These are phyloP conservation scores for Calamus simplicifolius DNA, from an alignment of 176 grass and related monocot species.

Conservation along the genomic window DNA sequence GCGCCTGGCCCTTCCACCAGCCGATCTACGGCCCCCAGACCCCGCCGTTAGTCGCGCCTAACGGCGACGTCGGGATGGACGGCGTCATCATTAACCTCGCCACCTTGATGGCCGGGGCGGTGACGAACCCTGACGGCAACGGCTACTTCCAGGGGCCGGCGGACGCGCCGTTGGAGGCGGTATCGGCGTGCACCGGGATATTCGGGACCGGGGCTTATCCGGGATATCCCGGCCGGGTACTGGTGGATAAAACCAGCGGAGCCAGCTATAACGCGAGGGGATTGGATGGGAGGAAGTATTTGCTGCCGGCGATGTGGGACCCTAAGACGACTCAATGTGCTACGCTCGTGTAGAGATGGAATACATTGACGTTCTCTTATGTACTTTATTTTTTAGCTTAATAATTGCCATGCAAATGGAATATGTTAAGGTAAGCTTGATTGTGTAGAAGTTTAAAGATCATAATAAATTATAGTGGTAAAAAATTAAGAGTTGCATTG, in stretches of 20 bases:
- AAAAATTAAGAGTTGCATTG: no score
- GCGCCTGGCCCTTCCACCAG: conserved; percentile 60
- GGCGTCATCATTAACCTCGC: conserved; percentile 40
- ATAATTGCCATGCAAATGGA: no score
- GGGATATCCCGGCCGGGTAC: conserved; percentile 31
- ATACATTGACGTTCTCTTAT: background rate
- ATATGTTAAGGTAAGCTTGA: no score
- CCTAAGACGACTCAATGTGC: conserved; percentile 18
- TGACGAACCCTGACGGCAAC: conserved; percentile 44
- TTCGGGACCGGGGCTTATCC: conserved; percentile 48
- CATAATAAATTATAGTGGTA: no score
- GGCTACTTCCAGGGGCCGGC: conserved; percentile 51
- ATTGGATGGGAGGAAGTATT: conserved; percentile 34
- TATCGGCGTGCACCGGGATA: conserved; percentile 37
- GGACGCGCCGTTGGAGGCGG: conserved; percentile 35
- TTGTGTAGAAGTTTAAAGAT: no score
- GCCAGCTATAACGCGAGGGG: conserved; percentile 50
- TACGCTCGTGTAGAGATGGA: conserved; percentile 26
- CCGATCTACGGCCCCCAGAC: conserved; percentile 25
- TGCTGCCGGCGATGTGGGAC: conserved; percentile 49
- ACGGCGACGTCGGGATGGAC: conserved; percentile 41
- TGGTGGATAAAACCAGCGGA: conserved; percentile 18
- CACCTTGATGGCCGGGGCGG: conserved; percentile 28
- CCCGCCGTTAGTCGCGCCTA: conserved; percentile 25
- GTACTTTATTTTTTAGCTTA: background rate